Base-by-base conservation (phyloP, 768 basidiomycete species). In the Phylloporus sp. region DNA sequence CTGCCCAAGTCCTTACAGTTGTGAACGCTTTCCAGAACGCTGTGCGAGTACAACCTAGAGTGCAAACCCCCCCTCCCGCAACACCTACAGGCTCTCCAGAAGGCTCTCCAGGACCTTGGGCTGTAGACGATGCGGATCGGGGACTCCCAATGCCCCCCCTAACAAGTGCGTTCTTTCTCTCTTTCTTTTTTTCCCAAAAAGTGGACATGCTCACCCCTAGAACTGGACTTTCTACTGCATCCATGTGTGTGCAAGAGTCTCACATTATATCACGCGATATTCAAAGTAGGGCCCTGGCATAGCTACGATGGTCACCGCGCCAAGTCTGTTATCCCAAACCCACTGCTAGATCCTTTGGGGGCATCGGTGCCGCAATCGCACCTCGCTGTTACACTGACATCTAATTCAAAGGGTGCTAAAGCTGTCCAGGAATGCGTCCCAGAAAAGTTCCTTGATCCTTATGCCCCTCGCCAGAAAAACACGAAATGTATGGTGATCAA, bases 401-500 rank as follows among this genome's bases (percentile, higher is more conserved):
- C 28, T 24, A 16, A 40, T 28, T 29, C 31, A 6, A 41, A 42
- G n/a, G 48, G 48, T 29, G 48, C 48, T 49, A 22, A 24, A 15
- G 4, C 26, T 11, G n/a, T 42, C 2, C 48, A 34, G 6, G 48
- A 18, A n/a, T 9, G 31, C 18, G 42, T 49, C 2, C 39, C 24
- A 5, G 40, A 49, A 23, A 31, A 26, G 34, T 42, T 22, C 23
- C 40, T 49, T 16, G 48, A 41, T 2, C 39, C 40, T 4, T 39
- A 40, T 16, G 8, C 48, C 31, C 48, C 40, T 42, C 15, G n/a
- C 16, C 11, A 49, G 29, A 49, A 49, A 18, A 49, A 49, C 15
- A 49, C 40, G 13, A 10, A 32, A 3, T 49, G 48, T 22, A 47
- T 49, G 48, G 29, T 49, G 5, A 41, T 49, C 22, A 49, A 32